Percentiles rank a stretch among this genome's conserved stretches.
phyloP scores from a whole-genome alignment of 441 rosid species.

The Biscutella auriculata region DNA sequence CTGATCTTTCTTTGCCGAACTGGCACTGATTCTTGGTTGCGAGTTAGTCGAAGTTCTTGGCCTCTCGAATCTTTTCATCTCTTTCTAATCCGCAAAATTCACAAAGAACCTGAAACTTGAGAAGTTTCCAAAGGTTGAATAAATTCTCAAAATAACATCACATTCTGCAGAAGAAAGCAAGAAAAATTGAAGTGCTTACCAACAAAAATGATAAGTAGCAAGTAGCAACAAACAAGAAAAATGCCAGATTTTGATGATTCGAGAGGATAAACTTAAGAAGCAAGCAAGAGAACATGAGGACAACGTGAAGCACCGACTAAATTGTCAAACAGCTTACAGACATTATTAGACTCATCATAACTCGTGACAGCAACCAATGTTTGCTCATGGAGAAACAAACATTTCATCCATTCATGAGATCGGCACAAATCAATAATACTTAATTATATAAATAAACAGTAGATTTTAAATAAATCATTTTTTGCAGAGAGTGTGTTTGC shows the following conservation, averaged over 20 bases:
- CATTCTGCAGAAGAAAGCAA: constrained; percentile 1
- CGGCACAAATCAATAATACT: no score
- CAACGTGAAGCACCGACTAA: constrained; percentile 3
- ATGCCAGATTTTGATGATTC: not conserved
- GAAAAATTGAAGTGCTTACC: no score
- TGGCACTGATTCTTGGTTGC: constrained; percentile 7
- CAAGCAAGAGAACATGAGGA: constrained; percentile 21
- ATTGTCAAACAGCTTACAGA: constrained; percentile 7
- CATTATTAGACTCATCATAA: constrained; percentile 9
- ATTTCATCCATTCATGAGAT: constrained; percentile 20
- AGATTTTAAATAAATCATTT: no score
- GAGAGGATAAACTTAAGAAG: not conserved
- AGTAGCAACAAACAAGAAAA: not conserved
- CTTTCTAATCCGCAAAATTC: not conserved
- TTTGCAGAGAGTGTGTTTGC: not conserved
- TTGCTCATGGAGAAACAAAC: constrained; percentile 22
- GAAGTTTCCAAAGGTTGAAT: no score
- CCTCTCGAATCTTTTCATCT: constrained; percentile 21
- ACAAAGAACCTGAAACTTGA: no score
- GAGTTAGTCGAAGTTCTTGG: constrained; percentile 13
- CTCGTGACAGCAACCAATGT: constrained; percentile 22
- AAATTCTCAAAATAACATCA: constrained; percentile 1
- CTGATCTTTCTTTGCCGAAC: constrained; percentile 18
- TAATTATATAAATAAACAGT: no score
- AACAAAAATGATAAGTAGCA: no score